Percentiles rank a stretch among this genome's conserved stretches.
Evolutionary conservation across 768 basidiomycete species (phyloP).

Genomic region (Pholiota microspora): DNA sequence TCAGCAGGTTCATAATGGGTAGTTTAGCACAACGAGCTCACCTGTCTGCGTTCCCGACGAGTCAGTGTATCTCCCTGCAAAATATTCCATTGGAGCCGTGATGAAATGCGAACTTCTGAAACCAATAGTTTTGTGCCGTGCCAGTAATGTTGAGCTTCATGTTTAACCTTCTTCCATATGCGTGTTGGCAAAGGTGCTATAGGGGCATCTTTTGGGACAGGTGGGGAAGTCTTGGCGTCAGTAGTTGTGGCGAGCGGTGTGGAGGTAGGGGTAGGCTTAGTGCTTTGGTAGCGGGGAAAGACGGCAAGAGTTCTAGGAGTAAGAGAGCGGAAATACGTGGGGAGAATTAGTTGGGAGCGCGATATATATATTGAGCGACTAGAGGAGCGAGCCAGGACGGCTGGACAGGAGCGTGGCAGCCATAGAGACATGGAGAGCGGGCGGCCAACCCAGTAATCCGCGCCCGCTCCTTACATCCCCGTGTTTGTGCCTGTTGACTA

Average conservation of each 20-base stretch:
- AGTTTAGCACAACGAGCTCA: slow-evolving; percentile 25
- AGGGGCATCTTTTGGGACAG: slow-evolving; percentile 41
- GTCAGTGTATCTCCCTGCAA: slow-evolving; percentile 90
- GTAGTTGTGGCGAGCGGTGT: slow-evolving; percentile 15
- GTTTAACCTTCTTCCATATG: slow-evolving; percentile 91
- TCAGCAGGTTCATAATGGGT: background rate
- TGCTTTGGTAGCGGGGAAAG: slow-evolving; percentile 33
- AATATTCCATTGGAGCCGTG: slow-evolving; percentile 87
- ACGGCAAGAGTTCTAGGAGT: slow-evolving; percentile 15
- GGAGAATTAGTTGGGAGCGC: slow-evolving; percentile 25
- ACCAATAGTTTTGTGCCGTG: slow-evolving; percentile 92
- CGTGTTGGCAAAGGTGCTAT: slow-evolving; percentile 51
- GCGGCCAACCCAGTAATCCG: background rate
- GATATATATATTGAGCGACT: slow-evolving; percentile 27
- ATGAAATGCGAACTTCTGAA: slow-evolving; percentile 90
- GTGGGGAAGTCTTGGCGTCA: slow-evolving; percentile 49
- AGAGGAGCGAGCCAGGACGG: slow-evolving; percentile 40
- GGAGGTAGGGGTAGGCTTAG: slow-evolving; percentile 25
- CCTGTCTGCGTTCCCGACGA: slow-evolving; percentile 91
- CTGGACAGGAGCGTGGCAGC: slow-evolving; percentile 57
- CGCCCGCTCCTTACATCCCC: background rate
- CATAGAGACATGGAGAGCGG: slow-evolving; percentile 65
- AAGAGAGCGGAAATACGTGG: slow-evolving; percentile 15
- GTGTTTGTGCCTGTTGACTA: slow-evolving; percentile 32
- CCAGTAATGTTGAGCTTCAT: slow-evolving; percentile 97